Evolutionary conservation across 139 green algal species (phyloP), one percentile per base, ranked within the genome.

Genomic region (Trebouxia sp.): DNA sequence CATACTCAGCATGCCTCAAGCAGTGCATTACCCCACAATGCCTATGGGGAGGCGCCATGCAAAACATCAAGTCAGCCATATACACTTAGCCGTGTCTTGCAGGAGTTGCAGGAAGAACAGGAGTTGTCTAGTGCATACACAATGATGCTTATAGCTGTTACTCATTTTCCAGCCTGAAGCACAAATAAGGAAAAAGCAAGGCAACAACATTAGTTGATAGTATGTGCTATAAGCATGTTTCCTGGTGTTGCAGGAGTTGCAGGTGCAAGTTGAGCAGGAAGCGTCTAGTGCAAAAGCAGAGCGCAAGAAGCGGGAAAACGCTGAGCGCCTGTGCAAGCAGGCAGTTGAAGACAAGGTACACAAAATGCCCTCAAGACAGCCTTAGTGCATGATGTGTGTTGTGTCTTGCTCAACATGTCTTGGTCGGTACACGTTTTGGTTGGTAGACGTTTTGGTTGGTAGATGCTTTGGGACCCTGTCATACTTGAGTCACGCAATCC

Each of bases 261-360:
- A 77, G 20, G 11, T 35, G 7, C 69, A 77, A 24, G 12, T 77
- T 22, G 43, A 51, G n/a, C 41, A 55, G 5, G 41, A 77, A 26
- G 42, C 42, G 26, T n/a, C 69, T 9, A 37, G 26, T 9, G 22
- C 43, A 15, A 77, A 48, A 24, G 10, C 42, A 53, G 69, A 77
- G 41, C 69, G 69, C 69, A 77, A 77, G 69, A 77, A 53, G 69
- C 42, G 41, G 20, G 69, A 77, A 26, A 53, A 37, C 12, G 69
- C 69, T 39, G 69, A 77, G 69, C 69, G 69, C 42, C 10, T 39
- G 22, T 38, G n/a, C 26, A 77, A 38, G 41, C 42, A 77, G 41
- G 69, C 69, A 37, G 26, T 28, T 1, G 41, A 77, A 28, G 69
- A 77, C 11, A 77, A 77, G 39, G 65, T 75, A 28, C 5, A 28